Evolutionary conservation across 495 filamentous ascomycete species (phyloP), one percentile per base, ranked within the genome.

Genomic region (Trichoderma asperelloides): DNA sequence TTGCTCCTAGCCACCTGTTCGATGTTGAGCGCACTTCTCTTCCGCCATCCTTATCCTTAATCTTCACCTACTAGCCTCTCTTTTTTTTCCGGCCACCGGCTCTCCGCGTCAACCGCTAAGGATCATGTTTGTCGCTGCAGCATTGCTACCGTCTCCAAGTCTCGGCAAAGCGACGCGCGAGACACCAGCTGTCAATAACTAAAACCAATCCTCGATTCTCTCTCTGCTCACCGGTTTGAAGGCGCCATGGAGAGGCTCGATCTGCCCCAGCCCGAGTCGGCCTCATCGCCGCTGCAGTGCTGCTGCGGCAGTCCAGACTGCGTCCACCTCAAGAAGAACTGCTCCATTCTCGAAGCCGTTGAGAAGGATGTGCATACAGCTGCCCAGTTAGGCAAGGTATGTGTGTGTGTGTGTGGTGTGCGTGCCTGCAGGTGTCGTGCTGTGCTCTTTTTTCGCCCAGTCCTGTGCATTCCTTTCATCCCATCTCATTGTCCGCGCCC

Each of bases 271-370:
- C 25, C 25, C 12, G 55, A 60, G 27, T 16, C 23, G 23, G 55
- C 11, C 55, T 60, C 25, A 2, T 60, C 55, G 55, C n/a, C 55
- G 7, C 27, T 60, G 55, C 55, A 60, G 39, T 98, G 94, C 78
- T 98, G 94, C 77, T 98, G 94, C 80, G 93, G 92, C 49, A 86
- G 84, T 51, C 74, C 81, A 57, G 88, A 91, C 69, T 98, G 94
- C 73, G 86, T 88, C 69, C 91, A 89, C 74, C 82, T 94, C 66
- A 86, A 84, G 76, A 86, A 92, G 72, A 96, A 91, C 75, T 86
- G 88, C 76, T 80, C 81, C n/a, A 86, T 91, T 49, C 82, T 97
- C 25, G 84, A 89, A 71, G 88, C 87, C 65, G 79, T 97, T 69
- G 93, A 98, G 77, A 88, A 87, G 70, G 91, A 97, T 78, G 89